Percentiles rank a stretch among this genome's conserved stretches.
These are phyloP conservation scores for Pleurotus djamor DNA, from an alignment of 768 basidiomycete genomes.

Conservation along the genomic window DNA sequence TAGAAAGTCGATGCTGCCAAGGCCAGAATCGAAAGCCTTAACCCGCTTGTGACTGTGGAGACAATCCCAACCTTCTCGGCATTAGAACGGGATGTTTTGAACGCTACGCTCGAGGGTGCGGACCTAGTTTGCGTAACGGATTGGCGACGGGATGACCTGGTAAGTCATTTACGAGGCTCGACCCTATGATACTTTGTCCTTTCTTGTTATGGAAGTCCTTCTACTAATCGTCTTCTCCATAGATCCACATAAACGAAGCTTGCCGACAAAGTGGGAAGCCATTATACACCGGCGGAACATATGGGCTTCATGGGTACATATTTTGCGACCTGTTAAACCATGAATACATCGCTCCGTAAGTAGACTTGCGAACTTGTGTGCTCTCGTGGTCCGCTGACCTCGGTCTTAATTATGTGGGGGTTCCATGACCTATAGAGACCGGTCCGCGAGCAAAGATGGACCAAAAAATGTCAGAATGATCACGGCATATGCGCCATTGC, in stretches of 20 bases:
- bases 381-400: conserved; percentile 9
- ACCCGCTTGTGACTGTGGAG: conserved; percentile 87
- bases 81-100: conserved; percentile 51
- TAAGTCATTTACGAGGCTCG: conserved; percentile 38
- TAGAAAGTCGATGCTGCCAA: conserved; percentile 88
- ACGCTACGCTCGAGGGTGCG: conserved; percentile 57
- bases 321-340: conserved; percentile 91
- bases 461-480: conserved; percentile 59
- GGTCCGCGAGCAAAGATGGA: conserved; percentile 55
- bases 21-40: conserved; percentile 82
- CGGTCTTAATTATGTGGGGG: conserved; percentile 10
- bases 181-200: conserved; percentile 1
- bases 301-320: conserved; percentile 90
- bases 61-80: conserved; percentile 50
- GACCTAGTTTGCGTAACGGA: conserved; percentile 92
- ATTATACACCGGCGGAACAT: conserved; percentile 91
- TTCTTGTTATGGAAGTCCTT: not conserved
- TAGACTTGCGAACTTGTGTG: conserved; percentile 9
- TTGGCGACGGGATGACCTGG: conserved; percentile 64
- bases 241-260: conserved; percentile 80
- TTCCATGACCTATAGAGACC: conserved; percentile 43
- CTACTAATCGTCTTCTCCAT: conserved; percentile 7
- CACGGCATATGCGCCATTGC: conserved; percentile 64
- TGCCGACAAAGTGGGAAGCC: conserved; percentile 74
- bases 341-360: conserved; percentile 84